Base-by-base conservation (phyloP, 169 alveolate genomes). In the Eimeria sp. region DNA sequence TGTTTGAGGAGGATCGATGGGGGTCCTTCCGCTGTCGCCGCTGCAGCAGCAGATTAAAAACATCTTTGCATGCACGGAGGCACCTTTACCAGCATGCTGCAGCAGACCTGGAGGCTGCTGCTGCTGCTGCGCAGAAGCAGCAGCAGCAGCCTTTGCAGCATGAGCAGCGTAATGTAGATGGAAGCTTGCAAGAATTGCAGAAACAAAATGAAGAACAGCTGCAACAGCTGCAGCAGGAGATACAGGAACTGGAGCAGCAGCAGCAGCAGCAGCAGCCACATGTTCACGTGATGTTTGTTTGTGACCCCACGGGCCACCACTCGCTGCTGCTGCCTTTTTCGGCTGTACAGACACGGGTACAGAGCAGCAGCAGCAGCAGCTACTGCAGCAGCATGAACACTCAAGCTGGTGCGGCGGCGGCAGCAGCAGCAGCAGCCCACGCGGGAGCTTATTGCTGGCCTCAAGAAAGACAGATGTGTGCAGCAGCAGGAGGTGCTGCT, bases 241-340 rank as follows among this genome's bases (percentile, higher is more conserved):
- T n/a, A 49, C 84, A 9, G 49, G 51, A 73, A 11, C 61, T 1
- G 61, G 20, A 54, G 61, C 61, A 54, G 61, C 61, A 54, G 61
- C 61, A 51, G 58, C 58, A 51, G 58, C 58, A 54, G 61, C 61
- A 54, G 61, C 61, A 54, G 61, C 61, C 61, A 7, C 61, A 54
- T 14, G 84, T 73, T 14, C 84, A 90, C 40, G 89, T 90, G 47
- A 82, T 88, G 49, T 70, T 95, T 54, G 58, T 95, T 1, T 95
- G 97, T 14, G 97, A 95, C 63, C 96, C 97, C 57, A 67, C 84
- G 49, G 97, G 96, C 25, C 97, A 96, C 80, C 97, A 96, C 88
- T 93, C 96, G 34, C 75, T 90, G 76, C 67, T 92, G 51, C 95
- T 96, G 58, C 97, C 97, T 10, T 96, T 96, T 51, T 58, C 96